Evolutionary conservation across 768 basidiomycete species (phyloP), one percentile per base, ranked within the genome.

Genomic region (Tricholomella constricta): DNA sequence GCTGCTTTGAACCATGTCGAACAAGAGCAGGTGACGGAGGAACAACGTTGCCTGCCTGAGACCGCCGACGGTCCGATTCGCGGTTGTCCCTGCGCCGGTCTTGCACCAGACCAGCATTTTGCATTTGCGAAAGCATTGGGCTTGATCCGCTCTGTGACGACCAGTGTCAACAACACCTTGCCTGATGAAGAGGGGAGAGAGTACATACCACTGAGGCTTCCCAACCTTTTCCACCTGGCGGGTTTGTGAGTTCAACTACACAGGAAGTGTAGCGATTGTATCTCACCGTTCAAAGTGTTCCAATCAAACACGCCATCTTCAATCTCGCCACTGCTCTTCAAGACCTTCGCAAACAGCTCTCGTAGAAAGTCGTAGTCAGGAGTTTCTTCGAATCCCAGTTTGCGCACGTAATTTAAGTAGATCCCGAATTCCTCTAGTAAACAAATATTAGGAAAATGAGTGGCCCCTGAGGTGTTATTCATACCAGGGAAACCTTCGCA

Each of bases 341-440:
- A 78, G 44, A 97, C 88, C 69, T 98, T 98, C 51, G 87, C 80
- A 69, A 98, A 98, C 48, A 99, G 77, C 62, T 98, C 97, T 55
- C 95, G 83, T 64, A 99, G 71, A 74, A 99, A 99, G 66, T 98
- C 95, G 68, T 99, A 99, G 73, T 99, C 97, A 36, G 97, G 97
- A 19, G 94, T 91, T 74, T 99, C 97, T 68, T 98, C 97, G 70
- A 99, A 99, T 12, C 96, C 97, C 58, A 99, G 85, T 69, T 98
- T 99, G 57, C 97, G 88, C 56, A 98, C 97, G 72, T 99, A 99
- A 76, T 98, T 98, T 46, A 99, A 81, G 72, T 98, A 99, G 65
- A 99, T 98, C 50, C 87, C 88, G 64, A 98, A 99, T 73, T 98
- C 97, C 78, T 98, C 97, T 98, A 71, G 20, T 26, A 12, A 31